Base-by-base conservation (phyloP, 805 yeast species). In the Yarrowia sp. region DNA sequence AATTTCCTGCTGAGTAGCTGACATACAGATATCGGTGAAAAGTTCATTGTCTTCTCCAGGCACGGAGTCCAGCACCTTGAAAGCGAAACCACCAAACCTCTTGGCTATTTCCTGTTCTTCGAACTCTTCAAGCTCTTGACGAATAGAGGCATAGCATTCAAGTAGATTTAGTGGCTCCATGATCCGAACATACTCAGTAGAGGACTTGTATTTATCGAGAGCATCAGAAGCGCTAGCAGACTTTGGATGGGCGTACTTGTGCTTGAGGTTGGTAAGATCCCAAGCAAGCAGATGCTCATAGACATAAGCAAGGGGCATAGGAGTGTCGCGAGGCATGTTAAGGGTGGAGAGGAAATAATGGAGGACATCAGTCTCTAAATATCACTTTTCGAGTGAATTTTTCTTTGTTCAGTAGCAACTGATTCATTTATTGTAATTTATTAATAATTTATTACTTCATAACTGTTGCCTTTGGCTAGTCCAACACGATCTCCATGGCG, bases 161-260 rank as follows among this genome's bases (percentile, higher is more conserved):
- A 50, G 30, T 4, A 50, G 42, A 14, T 50, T 50, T 10, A 50
- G 40, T 2, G 56, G 42, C n/a, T 50, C 56, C 56, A 50, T 34
- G 30, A 50, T 6, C 3, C 30, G 2, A 10, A 34, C n/a, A 10
- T 50, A 50, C 42, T 50, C 30, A 3, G 30, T 6, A 0, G n/a
- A 7, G 5, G 56, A 34, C 39, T 10, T 30, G 30, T 34, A 50
- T 38, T 7, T 13, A 15, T 34, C 30, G 24, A 34, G 42, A 13
- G 10, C 20, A 13, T 17, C 8, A 1, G 17, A 2, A 4, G 42
- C 42, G 0, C 6, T 5, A n/a, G 39, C 20, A 3, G 40, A n/a
- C 14, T 3, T n/a, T 12, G 56, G 56, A 34, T 50, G 56, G 0
- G 5, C 3, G 30, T 50, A 24, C 7, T 36, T 17, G 30, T 50